Base-by-base conservation (phyloP, 805 yeast genomes). In the Saturnispora serradocipensis region DNA sequence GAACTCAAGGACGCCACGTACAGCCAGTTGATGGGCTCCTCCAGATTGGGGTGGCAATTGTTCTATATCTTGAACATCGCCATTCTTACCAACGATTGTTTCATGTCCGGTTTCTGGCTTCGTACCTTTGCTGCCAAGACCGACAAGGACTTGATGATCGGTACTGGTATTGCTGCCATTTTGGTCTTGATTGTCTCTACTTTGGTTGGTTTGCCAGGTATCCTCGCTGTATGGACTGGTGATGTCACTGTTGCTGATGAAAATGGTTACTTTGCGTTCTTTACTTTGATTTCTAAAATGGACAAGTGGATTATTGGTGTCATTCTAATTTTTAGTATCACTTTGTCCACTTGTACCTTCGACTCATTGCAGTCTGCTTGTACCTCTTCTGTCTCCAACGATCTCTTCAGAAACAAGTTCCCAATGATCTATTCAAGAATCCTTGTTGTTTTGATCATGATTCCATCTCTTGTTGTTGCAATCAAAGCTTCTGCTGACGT, bases 41-140 rank as follows among this genome's bases (percentile, higher is more conserved):
- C 81, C 61, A 78, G 77, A 57, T 72, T 89, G 39, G 96, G 96
- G 16, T 89, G 96, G 95, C 93, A 88, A 73, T 75, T 90, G 56
- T 65, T 90, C 34, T 90, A 88, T 64, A 89, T 90, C 56, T 72
- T 90, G 57, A 77, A 84, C 7, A 84, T 90, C 32, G 97, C 97
- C 27, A 86, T 90, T 62, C 77, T 88, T 52, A 86, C 97, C 34
- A 90, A 90, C 61, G 96, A 88, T 64, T 80, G 90, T 64, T 90
- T 90, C 68, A 71, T 90, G 75, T 78, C 95, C 32, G 96, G 96
- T 0, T 89, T 90, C 66, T 90, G 98, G 98, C 71, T 90, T 54
- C 75, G 98, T 62, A 87, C 98, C 0, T 90, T 90, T 72, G 96
- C 98, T 5, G 83, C 96, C 6, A 80, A 79, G 56, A 71, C 88